phyloP scores from a whole-genome alignment of 805 yeast species.

The Kregervanrija fluxuum region DNA sequence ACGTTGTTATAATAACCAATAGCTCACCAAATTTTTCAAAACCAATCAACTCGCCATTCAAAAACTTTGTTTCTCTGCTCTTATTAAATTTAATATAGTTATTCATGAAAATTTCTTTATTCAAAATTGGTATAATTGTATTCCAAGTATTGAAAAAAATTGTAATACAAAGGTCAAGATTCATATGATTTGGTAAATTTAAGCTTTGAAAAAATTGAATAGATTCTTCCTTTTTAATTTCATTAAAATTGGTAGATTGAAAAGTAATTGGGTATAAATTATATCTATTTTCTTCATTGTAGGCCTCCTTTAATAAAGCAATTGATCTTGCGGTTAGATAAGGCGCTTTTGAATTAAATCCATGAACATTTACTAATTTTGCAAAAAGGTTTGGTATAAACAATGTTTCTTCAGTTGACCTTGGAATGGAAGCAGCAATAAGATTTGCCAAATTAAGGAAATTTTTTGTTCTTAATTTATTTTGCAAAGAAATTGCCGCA shows the following conservation, averaged over 20 bases:
- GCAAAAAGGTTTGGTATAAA: slow-evolving; percentile 69
- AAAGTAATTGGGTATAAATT: slow-evolving; percentile 27
- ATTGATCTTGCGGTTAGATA: slow-evolving; percentile 62
- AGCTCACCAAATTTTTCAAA: slow-evolving; percentile 53
- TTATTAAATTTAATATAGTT: slow-evolving; percentile 45
- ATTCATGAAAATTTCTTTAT: slow-evolving; percentile 58
- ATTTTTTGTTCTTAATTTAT: slow-evolving; percentile 35
- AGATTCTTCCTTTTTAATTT: slow-evolving; percentile 35
- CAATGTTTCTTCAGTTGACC: slow-evolving; percentile 72
- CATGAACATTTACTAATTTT: slow-evolving; percentile 60
- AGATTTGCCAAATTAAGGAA: slow-evolving; percentile 43
- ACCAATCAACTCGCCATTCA: slow-evolving; percentile 34
- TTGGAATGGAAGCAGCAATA: slow-evolving; percentile 67
- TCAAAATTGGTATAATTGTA: slow-evolving; percentile 58
- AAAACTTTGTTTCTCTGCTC: slow-evolving; percentile 37
- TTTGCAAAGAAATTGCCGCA: slow-evolving; percentile 53
- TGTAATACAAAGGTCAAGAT: slow-evolving; percentile 61
- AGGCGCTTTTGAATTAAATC: slow-evolving; percentile 67
- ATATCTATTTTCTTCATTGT: slow-evolving; percentile 26
- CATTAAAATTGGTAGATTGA: slow-evolving; percentile 31
- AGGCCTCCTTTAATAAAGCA: slow-evolving; percentile 56
- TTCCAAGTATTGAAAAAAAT: slow-evolving; percentile 78
- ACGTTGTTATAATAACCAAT: slow-evolving; percentile 40
- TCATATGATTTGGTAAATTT: slow-evolving; percentile 44
- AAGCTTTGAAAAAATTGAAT: slow-evolving; percentile 36